Evolutionary conservation across 2,329 filamentous ascomycete species (phyloP), one percentile per base, ranked within the genome.

Genomic region (Thelonectria rubi): DNA sequence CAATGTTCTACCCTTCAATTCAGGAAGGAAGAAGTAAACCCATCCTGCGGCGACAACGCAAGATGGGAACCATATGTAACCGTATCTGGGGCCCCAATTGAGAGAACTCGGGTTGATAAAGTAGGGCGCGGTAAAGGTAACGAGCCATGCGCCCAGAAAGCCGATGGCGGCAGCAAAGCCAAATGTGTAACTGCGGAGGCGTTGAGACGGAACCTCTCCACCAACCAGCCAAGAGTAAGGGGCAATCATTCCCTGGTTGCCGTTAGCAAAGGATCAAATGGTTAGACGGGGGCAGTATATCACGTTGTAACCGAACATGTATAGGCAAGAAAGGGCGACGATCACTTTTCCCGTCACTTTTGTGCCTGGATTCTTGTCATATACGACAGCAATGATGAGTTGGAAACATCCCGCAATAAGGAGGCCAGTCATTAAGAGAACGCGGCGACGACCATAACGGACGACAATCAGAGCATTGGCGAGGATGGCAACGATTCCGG

Each of bases 21-120:
- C 65, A 2, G 67, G 67, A 0, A 65, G 47, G 18, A 48, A 56
- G 52, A 69, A 70, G 32, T 58, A 70, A 0, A 70, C 67, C 67
- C 67, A 69, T 12, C 46, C 53, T 5, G 64, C 64, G 0, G 61
- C 57, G 1, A 69, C n/a, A 10, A 70, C 60, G 3, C 65, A 69
- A 1, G 67, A 66, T 1, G 67, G 67, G 2, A 70, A 69, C 67
- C 67, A 69, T 3, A 69, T 69, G 1, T 64, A 69, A 3, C 67
- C 67, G 3, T 69, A 69, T 65, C 67, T 49, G 9, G 68, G 68
- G 0, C 68, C 68, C 67, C 67, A 70, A 11, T 70, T 69, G 9
- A 70, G 24, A 1, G 68, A 60, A 1, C 60, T 65, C 1, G 68
- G 68, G 12, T 70, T 70, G 2, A 70, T 70, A 8, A 70, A 70